Conservation (phyloP, 805 yeast species). For the Suhomyces prunicola region DNA sequence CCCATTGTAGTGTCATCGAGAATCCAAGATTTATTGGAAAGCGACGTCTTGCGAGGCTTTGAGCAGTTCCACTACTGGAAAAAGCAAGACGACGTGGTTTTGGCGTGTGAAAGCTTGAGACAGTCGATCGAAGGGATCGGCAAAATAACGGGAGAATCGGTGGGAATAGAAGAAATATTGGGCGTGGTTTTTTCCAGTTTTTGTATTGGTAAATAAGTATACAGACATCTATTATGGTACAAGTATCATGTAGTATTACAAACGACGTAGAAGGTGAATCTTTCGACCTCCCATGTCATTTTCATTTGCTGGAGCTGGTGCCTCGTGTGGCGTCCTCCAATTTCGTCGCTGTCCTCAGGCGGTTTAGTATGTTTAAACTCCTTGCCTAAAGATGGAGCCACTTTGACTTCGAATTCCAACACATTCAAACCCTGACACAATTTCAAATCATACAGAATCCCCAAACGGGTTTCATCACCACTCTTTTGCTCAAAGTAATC, state of each 20-base stretch:
- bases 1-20: conserved; percentile 75
- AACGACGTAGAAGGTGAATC: conserved; percentile 31
- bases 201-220: conserved; percentile 82
- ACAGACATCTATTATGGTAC: background rate
- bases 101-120: conserved; percentile 74
- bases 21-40: conserved; percentile 66
- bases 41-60: conserved; percentile 76
- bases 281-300: conserved; percentile 46
- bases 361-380: conserved; percentile 26
- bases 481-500: conserved; percentile 28
- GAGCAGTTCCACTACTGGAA: conserved; percentile 54
- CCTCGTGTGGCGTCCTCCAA: conserved; percentile 43
- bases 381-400: conserved; percentile 38
- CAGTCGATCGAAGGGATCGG: conserved; percentile 85
- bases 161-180: conserved; percentile 85
- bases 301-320: conserved; percentile 45
- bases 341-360: conserved; percentile 22
- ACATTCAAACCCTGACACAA: conserved; percentile 40
- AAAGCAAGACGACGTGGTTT: conserved; percentile 63
- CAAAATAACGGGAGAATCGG: conserved; percentile 82
- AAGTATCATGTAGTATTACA: conserved; percentile 20
- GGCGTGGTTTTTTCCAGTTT: conserved; percentile 90
- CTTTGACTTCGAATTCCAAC: conserved; percentile 38
- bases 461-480: conserved; percentile 18
- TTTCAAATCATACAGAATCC: conserved; percentile 36